Percentiles rank a stretch among this genome's conserved stretches.
Conservation (phyloP, 2,329 filamentous ascomycete genomes). For the Teratosphaeria gauchensis region DNA sequence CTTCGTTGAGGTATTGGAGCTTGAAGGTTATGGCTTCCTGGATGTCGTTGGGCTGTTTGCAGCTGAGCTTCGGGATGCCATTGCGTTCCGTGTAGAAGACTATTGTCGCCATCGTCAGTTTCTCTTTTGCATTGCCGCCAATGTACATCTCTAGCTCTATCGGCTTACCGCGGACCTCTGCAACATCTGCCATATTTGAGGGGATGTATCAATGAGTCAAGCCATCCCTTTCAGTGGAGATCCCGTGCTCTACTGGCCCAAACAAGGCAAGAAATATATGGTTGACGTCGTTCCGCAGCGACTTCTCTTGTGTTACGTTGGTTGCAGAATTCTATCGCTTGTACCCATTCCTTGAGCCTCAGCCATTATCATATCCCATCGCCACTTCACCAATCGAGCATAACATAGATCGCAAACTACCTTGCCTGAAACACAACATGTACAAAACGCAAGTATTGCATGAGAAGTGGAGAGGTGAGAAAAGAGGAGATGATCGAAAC, state of each 20-base stretch:
- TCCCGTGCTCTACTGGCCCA: background rate
- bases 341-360: too few relatives aligned
- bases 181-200: background rate
- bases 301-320: too few relatives aligned
- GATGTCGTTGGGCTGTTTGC: slow-evolving; percentile 3
- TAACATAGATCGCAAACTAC: too few relatives aligned
- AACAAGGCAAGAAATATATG: background rate
- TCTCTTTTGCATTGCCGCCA: background rate
- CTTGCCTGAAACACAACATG: background rate
- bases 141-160: background rate
- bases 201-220: background rate
- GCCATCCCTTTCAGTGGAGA: background rate
- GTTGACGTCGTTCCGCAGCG: too few relatives aligned
- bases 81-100: background rate
- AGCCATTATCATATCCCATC: too few relatives aligned
- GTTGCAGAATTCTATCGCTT: too few relatives aligned
- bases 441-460: background rate
- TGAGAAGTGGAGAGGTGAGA: background rate
- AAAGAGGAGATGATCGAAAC: background rate
- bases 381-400: too few relatives aligned
- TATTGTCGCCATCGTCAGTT: background rate
- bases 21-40: slow-evolving; percentile 2
- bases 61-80: slow-evolving; percentile 8
- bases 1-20: slow-evolving; percentile 27
- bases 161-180: background rate